These are phyloP conservation scores for Phialophora tarda DNA, from an alignment of 2,329 filamentous ascomycete species.

Conservation along the genomic window DNA sequence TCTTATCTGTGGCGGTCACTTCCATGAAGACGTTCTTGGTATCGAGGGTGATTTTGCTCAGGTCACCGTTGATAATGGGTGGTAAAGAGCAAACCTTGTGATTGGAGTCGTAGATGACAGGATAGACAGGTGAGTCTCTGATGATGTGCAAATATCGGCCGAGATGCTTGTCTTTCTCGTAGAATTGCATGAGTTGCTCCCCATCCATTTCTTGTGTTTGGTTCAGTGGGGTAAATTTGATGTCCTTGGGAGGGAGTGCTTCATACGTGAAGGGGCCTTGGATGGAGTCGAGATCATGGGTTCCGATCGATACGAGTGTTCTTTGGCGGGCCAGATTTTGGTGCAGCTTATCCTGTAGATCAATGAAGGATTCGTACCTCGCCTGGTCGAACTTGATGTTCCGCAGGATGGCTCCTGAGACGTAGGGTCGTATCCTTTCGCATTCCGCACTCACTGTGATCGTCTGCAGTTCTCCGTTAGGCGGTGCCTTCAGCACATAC, in stretches of 20 bases:
- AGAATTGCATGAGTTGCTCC: slow-evolving; percentile 89
- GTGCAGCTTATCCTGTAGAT: slow-evolving; percentile 96
- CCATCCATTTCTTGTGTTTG: slow-evolving; percentile 87
- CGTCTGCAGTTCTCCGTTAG: slow-evolving; percentile 74
- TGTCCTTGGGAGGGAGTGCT: slow-evolving; percentile 86
- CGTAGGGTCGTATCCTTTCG: slow-evolving; percentile 78
- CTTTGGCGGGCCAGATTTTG: slow-evolving; percentile 92
- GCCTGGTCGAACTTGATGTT: slow-evolving; percentile 90
- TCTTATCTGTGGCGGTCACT: slow-evolving; percentile 92
- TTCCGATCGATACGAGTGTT: slow-evolving; percentile 95
- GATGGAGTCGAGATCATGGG: slow-evolving; percentile 92
- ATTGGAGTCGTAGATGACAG: slow-evolving; percentile 91
- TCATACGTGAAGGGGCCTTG: slow-evolving; percentile 97
- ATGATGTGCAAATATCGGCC: slow-evolving; percentile 93
- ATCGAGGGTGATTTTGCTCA: slow-evolving; percentile 91
- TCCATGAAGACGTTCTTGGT: slow-evolving; percentile 97
- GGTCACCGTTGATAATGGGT: slow-evolving; percentile 96
- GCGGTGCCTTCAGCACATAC: slow-evolving; percentile 75
- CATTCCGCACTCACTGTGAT: slow-evolving; percentile 82
- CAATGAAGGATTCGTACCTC: slow-evolving; percentile 96
- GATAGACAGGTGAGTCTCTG: slow-evolving; percentile 89
- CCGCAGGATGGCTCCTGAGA: slow-evolving; percentile 86
- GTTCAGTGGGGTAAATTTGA: slow-evolving; percentile 89
- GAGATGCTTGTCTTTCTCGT: slow-evolving; percentile 90
- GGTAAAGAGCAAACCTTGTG: slow-evolving; percentile 88